Conservation (phyloP, 768 basidiomycete species). For the Exidia glandulosa region DNA sequence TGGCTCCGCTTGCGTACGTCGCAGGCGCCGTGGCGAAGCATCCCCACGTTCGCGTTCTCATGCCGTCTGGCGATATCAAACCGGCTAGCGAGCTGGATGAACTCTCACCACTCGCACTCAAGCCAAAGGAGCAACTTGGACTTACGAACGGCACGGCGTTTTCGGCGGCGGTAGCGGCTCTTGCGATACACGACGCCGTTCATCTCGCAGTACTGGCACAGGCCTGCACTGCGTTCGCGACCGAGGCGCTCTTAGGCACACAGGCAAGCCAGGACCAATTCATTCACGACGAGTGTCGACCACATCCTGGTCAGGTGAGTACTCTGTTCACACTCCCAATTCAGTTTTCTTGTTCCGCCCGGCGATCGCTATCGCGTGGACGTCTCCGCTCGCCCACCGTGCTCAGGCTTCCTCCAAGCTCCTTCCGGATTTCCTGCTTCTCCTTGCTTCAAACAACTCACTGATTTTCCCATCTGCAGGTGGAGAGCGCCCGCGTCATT, state of each 20-base stretch:
- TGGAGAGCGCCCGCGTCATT: slow-evolving; percentile 18
- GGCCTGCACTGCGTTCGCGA: slow-evolving; percentile 14
- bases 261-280: slow-evolving; percentile 15
- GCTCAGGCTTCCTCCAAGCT: too few species aligned
- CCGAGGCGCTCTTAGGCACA: slow-evolving; percentile 18
- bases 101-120: slow-evolving; percentile 1
- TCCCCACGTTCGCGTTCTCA: slow-evolving; percentile 11
- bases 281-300: slow-evolving; percentile 17
- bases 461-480: slow-evolving; percentile 16
- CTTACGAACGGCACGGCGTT: slow-evolving; percentile 16
- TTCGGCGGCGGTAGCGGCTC: slow-evolving; percentile 11
- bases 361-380: too few species aligned
- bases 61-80: slow-evolving; percentile 30
- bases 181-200: slow-evolving; percentile 14
- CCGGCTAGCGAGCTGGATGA: slow-evolving; percentile 14
- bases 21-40: slow-evolving; percentile 15
- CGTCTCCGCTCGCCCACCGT: too few species aligned
- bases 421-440: too few species aligned
- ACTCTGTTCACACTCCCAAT: not conserved
- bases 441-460: slow-evolving; percentile 1
- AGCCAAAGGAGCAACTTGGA: slow-evolving; percentile 22
- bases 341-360: not conserved
- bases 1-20: slow-evolving; percentile 17
- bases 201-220: slow-evolving; percentile 12
- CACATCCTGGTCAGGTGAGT: slow-evolving; percentile 26